Evolutionary conservation across 805 yeast genomes (phyloP), one percentile per base, ranked within the genome.

Genomic region (Suhomyces faveliae): DNA sequence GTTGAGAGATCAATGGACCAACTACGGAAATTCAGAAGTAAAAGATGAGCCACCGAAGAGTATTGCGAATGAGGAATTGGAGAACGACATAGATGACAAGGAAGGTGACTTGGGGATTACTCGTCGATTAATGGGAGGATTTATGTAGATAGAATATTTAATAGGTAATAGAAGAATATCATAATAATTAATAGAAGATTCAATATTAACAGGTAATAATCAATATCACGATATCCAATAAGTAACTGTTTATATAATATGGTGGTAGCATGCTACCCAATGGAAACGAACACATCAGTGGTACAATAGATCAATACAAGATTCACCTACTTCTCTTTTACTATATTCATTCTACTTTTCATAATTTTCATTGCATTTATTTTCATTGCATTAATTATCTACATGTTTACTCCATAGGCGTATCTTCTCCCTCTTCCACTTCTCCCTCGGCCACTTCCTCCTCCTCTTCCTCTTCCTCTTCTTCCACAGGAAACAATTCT

Each of bases 401-500:
- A 24, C 27, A 37, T n/a, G n/a, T n/a, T 37, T 23, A 10, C 22
- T 42, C 38, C 39, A 29, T 30, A 27, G 44, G 44, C 13, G 44
- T 40, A 7, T 23, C 38, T 12, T 40, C 45, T n/a, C 33, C 53
- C 23, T 35, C 45, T 15, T 43, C 45, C 29, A 47, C 55, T 25
- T 56, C 65, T 6, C 57, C 59, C 6, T 57, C 51, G 42, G 51
- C 52, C 47, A 56, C 62, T n/a, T 50, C 66, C 3, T 49, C 60
- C 19, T 58, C 61, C 10, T 54, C 66, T 17, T 52, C 65, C 3
- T 50, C 67, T 19, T 58, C 68, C 13, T 54, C 62, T 30, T 67
- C 71, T 10, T 57, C 66, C 9, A 70, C 58, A 2, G 87, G 88
- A 61, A 81, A 79, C 47, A 77, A 69, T 35, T 73, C 73, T n/a